phyloP scores from a whole-genome alignment of 768 basidiomycete genomes.

The Rhodotorula paludigena region DNA sequence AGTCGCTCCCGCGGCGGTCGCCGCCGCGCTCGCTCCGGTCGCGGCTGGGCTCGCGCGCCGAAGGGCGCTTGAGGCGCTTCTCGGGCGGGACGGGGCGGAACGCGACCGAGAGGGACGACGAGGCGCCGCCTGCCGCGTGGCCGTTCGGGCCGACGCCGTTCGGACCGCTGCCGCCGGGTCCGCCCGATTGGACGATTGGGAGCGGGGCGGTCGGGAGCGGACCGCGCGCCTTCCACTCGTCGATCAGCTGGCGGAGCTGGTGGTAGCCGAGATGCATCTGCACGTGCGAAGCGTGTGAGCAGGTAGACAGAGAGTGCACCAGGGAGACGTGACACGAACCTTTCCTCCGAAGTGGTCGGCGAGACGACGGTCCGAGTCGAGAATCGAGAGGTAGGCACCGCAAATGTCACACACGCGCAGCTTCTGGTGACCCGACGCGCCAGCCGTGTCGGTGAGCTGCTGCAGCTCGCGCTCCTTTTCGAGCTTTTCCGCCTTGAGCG shows the following conservation, averaged over 20 bases:
- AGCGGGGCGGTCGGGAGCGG: slow-evolving; percentile 33
- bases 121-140: slow-evolving; percentile 9
- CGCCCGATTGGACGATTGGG: slow-evolving; percentile 2
- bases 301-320: background rate
- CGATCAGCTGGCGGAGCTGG: slow-evolving; percentile 88
- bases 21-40: background rate
- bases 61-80: slow-evolving; percentile 44
- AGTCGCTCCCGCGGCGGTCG: slow-evolving; percentile 36
- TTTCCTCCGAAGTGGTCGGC: slow-evolving; percentile 99
- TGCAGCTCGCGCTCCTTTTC: slow-evolving; percentile 98
- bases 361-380: slow-evolving; percentile 95
- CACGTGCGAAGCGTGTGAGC: background rate
- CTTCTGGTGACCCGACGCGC: slow-evolving; percentile 99
- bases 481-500: slow-evolving; percentile 86
- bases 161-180: background rate
- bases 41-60: background rate
- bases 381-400: slow-evolving; percentile 95
- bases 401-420: slow-evolving; percentile 99
- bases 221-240: slow-evolving; percentile 55
- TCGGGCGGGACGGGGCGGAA: slow-evolving; percentile 47
- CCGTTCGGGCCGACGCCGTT: slow-evolving; percentile 15
- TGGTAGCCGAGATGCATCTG: slow-evolving; percentile 99
- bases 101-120: background rate
- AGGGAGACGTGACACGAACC: slow-evolving; percentile 53
- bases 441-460: slow-evolving; percentile 93